Conservation (phyloP, 805 yeast species). For the Metschnikowia reukaufii region DNA sequence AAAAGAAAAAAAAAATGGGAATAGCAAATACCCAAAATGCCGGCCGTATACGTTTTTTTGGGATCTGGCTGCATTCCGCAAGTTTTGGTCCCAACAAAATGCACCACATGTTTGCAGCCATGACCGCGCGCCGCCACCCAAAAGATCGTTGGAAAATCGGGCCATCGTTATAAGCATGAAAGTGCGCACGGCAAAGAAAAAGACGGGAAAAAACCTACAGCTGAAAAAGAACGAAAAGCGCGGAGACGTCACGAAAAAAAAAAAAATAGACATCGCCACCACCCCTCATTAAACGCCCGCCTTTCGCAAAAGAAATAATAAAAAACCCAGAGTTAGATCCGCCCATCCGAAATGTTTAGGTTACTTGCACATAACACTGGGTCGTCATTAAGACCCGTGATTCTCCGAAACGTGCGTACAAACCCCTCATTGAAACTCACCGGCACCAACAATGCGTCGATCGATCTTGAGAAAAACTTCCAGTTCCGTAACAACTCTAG, state of each 20-base stretch:
- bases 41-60: neutral
- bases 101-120: neutral
- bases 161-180: neutral
- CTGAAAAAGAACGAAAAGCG: neutral
- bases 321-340: neutral
- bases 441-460: conserved; percentile 10
- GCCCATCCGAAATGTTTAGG: conserved; percentile 32
- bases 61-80: neutral
- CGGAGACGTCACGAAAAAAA: neutral
- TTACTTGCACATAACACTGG: conserved; percentile 38
- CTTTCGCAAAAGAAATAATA: neutral
- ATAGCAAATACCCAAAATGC: too few relatives aligned
- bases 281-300: neutral
- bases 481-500: conserved; percentile 13
- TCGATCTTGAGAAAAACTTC: conserved; percentile 15
- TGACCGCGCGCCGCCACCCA: neutral
- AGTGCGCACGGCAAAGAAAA: neutral
- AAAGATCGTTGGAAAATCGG: neutral
- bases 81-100: neutral
- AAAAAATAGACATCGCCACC: neutral
- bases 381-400: conserved; percentile 36
- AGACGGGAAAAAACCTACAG: neutral
- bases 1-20: neutral
- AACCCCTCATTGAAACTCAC: conserved; percentile 18
- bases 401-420: conserved; percentile 38